phyloP scores from a whole-genome alignment of 1,284 basidiomycete genomes.

The Leucoagaricus sp. region DNA sequence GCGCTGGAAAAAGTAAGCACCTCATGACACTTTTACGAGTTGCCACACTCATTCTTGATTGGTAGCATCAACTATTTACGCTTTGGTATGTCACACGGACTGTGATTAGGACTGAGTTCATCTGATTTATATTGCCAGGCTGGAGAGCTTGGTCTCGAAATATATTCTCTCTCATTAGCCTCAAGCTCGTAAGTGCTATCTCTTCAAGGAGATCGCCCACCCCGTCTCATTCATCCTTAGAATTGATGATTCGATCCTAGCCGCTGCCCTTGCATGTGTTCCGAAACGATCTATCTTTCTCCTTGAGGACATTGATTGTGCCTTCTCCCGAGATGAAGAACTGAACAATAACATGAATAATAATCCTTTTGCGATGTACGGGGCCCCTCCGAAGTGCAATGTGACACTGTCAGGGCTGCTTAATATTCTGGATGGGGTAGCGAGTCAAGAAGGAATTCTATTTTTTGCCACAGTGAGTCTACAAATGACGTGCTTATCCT shows the following conservation, averaged over 20 bases:
- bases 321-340: conserved; percentile 35
- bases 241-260: conserved; percentile 49
- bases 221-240: no score
- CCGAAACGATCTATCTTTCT: conserved; percentile 53
- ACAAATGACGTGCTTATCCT: background rate
- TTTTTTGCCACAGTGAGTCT: conserved; percentile 54
- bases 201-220: no score
- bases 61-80: conserved; percentile 57
- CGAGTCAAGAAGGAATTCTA: conserved; percentile 56
- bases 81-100: conserved; percentile 37
- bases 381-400: conserved; percentile 24
- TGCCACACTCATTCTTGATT: conserved; percentile 10
- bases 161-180: conserved; percentile 57
- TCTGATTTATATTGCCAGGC: conserved; percentile 32
- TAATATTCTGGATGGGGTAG: conserved; percentile 59
- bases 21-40: background rate
- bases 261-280: conserved; percentile 43
- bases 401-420: conserved; percentile 54
- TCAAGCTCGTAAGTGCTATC: conserved; percentile 48
- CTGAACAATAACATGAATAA: conserved; percentile 64
- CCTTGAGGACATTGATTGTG: conserved; percentile 60
- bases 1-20: conserved; percentile 51
- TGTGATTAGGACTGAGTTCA: background rate
- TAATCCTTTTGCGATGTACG: conserved; percentile 50
- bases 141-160: conserved; percentile 60